Evolutionary conservation across 2,329 filamentous ascomycete genomes (phyloP), one percentile per base, ranked within the genome.

Genomic region (Pseudocercospora musae): DNA sequence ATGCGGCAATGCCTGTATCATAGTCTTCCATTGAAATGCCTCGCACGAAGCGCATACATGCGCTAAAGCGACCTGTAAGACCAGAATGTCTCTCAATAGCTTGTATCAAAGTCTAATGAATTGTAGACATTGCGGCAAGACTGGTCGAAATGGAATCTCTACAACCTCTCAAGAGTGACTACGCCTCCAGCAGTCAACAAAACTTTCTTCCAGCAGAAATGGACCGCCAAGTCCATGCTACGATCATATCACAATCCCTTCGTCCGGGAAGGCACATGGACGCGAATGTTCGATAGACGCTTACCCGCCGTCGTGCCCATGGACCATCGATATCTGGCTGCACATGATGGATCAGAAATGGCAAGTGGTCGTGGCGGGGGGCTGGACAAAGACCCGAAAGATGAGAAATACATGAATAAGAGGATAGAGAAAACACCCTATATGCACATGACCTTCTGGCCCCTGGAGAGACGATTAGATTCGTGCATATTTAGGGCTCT

Each of bases 171-270:
- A 56, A 84, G 85, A 69, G 73, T 85, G 33, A 78, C 72, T 48
- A 72, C 77, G 1, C 85, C 83, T 18, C 74, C 70, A 15, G 77
- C 80, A 62, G 73, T 70, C 15, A 70, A 69, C 56, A 78, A 80
- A 65, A 97, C 93, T 49, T 96, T 95, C 80, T 99, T 96, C 84
- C 94, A 98, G 83, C 94, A 98, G 79, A 99, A 99, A 89, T 99
- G 94, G 94, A 78, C 80, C 1, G 91, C 94, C 72, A 99, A 99
- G 79, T 87, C 92, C 21, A 77, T 88, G 67, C 86, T 91, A 46
- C 88, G 95, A 69, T 88, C 85, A 66, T 99, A 98, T 78, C 95
- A 99, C 80, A 95, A 94, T 78, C 94, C 97, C 76, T 91, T 96
- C 74, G 89, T 99, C 69, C 87, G 89, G 68, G 95, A 99, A 81